These are phyloP conservation scores for Lepidium campestre DNA, from an alignment of 441 rosid species.

Conservation along the genomic window DNA sequence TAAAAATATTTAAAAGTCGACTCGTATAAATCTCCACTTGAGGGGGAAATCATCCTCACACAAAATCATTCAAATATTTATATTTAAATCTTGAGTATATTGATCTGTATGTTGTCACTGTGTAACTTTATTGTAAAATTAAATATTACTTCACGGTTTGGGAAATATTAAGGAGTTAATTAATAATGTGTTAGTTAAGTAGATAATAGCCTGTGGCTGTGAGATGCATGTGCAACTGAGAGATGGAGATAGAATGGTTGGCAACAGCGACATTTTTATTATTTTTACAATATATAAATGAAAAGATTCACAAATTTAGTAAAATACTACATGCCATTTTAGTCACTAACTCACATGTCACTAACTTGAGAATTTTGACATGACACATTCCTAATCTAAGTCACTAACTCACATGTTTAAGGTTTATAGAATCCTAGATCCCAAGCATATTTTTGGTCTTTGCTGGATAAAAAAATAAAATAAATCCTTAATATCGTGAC, in stretches of 20 bases:
- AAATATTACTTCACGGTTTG: background rate
- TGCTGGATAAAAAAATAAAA: too few species aligned
- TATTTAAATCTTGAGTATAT: background rate
- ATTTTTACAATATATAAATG: background rate
- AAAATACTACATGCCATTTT: constrained; percentile 11
- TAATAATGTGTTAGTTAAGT: background rate
- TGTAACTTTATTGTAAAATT: too few species aligned
- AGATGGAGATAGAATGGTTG: constrained; percentile 4
- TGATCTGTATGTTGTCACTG: background rate
- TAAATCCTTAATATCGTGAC: background rate
- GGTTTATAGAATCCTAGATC: background rate
- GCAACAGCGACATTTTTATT: constrained; percentile 14
- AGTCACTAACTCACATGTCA: too few species aligned
- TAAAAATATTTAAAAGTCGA: background rate
- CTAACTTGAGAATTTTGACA: background rate
- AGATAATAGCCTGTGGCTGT: constrained; percentile 3
- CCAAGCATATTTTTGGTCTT: background rate
- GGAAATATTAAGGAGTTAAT: background rate
- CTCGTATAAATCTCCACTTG: background rate
- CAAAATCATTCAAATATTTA: background rate
- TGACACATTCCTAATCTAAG: background rate
- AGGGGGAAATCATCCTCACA: background rate
- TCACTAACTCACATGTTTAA: background rate
- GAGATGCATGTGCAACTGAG: constrained; percentile 25
- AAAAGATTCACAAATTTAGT: constrained; percentile 8